phyloP scores from a whole-genome alignment of 345 rosid genomes.

The Alliaria petiolata region DNA sequence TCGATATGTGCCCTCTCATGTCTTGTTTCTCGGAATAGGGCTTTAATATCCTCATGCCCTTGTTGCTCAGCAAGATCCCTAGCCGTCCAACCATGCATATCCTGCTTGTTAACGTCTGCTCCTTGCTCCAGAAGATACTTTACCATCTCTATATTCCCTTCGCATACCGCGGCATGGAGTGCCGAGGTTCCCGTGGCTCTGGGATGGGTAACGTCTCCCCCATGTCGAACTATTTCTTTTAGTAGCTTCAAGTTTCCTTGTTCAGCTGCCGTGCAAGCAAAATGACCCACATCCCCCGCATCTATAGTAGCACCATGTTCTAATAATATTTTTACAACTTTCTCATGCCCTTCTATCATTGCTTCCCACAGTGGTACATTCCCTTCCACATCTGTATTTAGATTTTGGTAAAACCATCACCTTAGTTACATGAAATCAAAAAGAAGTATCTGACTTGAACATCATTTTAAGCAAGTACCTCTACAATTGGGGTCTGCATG shows the following conservation, averaged over 20 bases:
- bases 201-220: conserved; percentile 57
- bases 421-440: not conserved
- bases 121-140: conserved; percentile 64
- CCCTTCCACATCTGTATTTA: conserved; percentile 60
- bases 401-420: not conserved
- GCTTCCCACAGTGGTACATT: conserved; percentile 86
- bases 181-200: conserved; percentile 59
- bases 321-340: conserved; percentile 41
- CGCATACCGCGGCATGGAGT: conserved; percentile 78
- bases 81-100: conserved; percentile 62
- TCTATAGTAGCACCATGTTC: conserved; percentile 46
- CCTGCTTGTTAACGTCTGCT: conserved; percentile 62
- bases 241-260: conserved; percentile 57
- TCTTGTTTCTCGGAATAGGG: conserved; percentile 38
- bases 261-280: conserved; percentile 72
- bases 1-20: conserved; percentile 31
- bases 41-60: conserved; percentile 72
- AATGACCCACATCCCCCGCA: conserved; percentile 69
- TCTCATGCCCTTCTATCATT: conserved; percentile 55
- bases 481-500: conserved; percentile 61
- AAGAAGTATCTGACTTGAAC: not conserved
- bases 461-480: conserved; percentile 42
- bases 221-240: conserved; percentile 44
- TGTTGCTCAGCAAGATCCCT: conserved; percentile 81
- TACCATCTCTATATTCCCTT: conserved; percentile 64